Evolutionary conservation across 345 rosid species (phyloP).

Genomic region (Conringia planisiliqua): DNA sequence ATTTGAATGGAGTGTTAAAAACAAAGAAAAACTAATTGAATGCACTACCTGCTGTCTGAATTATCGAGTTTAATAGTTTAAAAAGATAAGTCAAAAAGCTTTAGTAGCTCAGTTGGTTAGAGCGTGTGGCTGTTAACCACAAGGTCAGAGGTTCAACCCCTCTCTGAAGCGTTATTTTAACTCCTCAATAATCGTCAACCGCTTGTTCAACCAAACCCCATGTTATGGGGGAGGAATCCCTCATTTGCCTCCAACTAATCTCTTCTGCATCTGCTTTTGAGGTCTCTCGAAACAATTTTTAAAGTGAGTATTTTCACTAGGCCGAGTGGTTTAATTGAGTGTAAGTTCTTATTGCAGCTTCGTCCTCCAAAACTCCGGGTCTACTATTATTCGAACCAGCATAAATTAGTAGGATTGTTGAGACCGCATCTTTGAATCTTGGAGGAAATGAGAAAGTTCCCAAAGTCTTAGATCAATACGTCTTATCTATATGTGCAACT

Average conservation of each 20-base stretch:
- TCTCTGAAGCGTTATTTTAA: background rate
- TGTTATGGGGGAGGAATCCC: too few relatives aligned
- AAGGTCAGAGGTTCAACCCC: conserved; percentile 74
- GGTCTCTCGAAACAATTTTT: too few relatives aligned
- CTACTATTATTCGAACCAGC: too few relatives aligned
- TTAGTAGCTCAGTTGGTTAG: conserved; percentile 89
- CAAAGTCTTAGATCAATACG: background rate
- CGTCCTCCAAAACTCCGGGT: too few relatives aligned
- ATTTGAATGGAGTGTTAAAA: background rate
- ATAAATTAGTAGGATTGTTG: background rate
- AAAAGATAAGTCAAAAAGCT: background rate
- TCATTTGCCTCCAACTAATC: too few relatives aligned
- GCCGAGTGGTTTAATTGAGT: too few relatives aligned
- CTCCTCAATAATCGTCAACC: too few relatives aligned
- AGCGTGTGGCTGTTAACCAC: conserved; percentile 95
- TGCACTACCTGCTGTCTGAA: background rate
- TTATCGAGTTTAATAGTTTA: background rate
- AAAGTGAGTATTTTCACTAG: too few relatives aligned
- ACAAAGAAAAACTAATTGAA: background rate
- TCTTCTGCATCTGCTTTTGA: too few relatives aligned
- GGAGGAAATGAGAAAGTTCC: background rate
- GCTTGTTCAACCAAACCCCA: too few relatives aligned
- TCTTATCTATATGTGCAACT: background rate
- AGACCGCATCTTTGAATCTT: conserved; percentile 16
- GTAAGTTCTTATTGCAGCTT: too few relatives aligned